phyloP scores from a whole-genome alignment of 495 filamentous ascomycete species.

The Aspergillus homomorphus region DNA sequence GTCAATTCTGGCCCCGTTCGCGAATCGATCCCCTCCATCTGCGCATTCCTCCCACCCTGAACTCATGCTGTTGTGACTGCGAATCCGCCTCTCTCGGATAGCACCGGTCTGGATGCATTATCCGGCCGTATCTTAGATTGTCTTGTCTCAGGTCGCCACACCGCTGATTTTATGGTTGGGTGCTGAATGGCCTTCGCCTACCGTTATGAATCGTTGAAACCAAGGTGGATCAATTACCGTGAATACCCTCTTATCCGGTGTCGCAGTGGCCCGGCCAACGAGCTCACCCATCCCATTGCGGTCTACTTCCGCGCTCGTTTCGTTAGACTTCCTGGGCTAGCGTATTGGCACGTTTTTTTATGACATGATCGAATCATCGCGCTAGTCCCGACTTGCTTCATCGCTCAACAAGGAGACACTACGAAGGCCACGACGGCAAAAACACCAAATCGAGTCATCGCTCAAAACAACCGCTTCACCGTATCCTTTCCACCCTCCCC shows the following conservation, averaged over 20 bases:
- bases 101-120: neutral
- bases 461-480: neutral
- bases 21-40: neutral
- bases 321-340: neutral
- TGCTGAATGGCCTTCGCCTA: neutral
- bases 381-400: neutral
- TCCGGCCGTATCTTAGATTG: neutral
- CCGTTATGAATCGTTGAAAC: neutral
- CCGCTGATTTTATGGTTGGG: neutral
- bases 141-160: neutral
- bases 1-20: neutral
- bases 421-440: neutral
- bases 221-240: neutral
- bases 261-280: neutral
- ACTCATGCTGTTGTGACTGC: neutral
- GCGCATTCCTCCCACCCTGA: neutral
- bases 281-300: neutral
- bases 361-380: neutral
- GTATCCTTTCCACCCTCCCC: neutral
- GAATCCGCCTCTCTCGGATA: neutral
- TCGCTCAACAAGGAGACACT: neutral
- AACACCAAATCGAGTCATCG: neutral
- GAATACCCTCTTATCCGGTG: neutral
- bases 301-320: neutral
- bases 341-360: neutral